Evolutionary conservation across 805 yeast species (phyloP).

Genomic region (Metschnikowia baotianmanensis): DNA sequence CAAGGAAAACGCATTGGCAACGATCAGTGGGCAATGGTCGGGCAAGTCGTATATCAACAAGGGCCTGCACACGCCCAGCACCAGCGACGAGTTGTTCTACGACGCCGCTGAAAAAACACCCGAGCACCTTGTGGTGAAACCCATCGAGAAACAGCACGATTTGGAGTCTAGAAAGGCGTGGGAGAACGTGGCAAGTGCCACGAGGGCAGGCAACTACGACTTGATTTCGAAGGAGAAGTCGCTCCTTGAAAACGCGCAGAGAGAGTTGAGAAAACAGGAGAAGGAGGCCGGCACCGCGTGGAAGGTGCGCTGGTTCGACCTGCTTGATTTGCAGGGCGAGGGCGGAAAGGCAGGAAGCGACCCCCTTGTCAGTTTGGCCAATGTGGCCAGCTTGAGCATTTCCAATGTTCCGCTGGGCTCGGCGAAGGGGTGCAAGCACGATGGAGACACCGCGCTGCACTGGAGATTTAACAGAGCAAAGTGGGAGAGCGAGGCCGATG

Average conservation of each 20-base stretch:
- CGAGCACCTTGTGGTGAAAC: conserved; percentile 68
- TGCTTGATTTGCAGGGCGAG: conserved; percentile 22
- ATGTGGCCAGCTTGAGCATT: conserved; percentile 54
- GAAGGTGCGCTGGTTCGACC: conserved; percentile 81
- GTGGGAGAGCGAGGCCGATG: conserved; percentile 61
- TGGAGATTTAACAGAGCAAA: conserved; percentile 65
- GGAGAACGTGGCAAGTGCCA: conserved; percentile 86
- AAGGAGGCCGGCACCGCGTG: conserved; percentile 60
- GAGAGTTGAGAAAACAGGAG: conserved; percentile 77
- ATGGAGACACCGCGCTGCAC: conserved; percentile 50
- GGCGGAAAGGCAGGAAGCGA: conserved; percentile 25
- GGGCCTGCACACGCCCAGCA: conserved; percentile 49
- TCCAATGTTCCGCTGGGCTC: conserved; percentile 71
- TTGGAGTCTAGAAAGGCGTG: conserved; percentile 90
- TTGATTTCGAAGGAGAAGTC: conserved; percentile 73
- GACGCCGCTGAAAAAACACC: conserved; percentile 54
- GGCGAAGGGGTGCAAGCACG: conserved; percentile 52
- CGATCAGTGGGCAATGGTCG: conserved; percentile 92
- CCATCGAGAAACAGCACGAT: conserved; percentile 73
- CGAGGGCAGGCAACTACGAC: conserved; percentile 70
- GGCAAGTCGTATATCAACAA: conserved; percentile 63
- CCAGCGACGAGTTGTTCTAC: conserved; percentile 54
- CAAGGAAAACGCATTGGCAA: conserved; percentile 66
- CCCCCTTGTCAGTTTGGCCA: conserved; percentile 35
- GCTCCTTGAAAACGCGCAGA: conserved; percentile 77